These are phyloP conservation scores for Gnomoniopsis sp. DNA, from an alignment of 2,329 filamentous ascomycete species.

Conservation along the genomic window DNA sequence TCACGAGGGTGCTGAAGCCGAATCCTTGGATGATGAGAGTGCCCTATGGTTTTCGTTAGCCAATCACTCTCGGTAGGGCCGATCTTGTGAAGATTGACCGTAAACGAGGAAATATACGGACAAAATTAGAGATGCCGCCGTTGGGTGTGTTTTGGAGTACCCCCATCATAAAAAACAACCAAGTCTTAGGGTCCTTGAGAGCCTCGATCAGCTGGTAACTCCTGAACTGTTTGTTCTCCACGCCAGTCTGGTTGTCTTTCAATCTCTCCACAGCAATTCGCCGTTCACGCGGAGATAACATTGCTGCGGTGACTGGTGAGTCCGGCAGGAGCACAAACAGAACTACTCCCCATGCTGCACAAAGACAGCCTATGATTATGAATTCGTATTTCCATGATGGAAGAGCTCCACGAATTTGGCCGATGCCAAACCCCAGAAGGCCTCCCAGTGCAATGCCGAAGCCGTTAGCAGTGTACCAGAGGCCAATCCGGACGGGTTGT, in stretches of 20 bases:
- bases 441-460: constrained; percentile 23
- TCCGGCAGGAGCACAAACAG: constrained; percentile 22
- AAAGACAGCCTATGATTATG: constrained; percentile 32
- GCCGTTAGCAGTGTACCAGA: constrained; percentile 18
- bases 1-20: constrained; percentile 46
- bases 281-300: constrained; percentile 24
- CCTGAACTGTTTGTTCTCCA: constrained; percentile 29
- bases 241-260: constrained; percentile 31
- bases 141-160: constrained; percentile 21
- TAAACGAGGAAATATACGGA: too few relatives aligned
- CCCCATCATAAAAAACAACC: constrained; percentile 23
- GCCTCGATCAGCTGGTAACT: constrained; percentile 30
- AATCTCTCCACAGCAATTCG: constrained; percentile 29
- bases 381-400: constrained; percentile 32
- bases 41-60: constrained; percentile 15
- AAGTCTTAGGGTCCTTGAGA: constrained; percentile 29
- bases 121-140: constrained; percentile 36
- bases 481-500: constrained; percentile 16
- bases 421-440: constrained; percentile 32
- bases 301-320: constrained; percentile 23
- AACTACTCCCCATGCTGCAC: constrained; percentile 27
- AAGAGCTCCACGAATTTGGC: constrained; percentile 27
- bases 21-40: constrained; percentile 51
- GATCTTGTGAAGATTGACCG: too few relatives aligned
- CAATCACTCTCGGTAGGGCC: too few relatives aligned